A percentile compares a stretch with the other conserved stretches of the same genome.
Evolutionary conservation across 148 eudicot species (phyloP).

Genomic region (Vaccinium vitisidaea): DNA sequence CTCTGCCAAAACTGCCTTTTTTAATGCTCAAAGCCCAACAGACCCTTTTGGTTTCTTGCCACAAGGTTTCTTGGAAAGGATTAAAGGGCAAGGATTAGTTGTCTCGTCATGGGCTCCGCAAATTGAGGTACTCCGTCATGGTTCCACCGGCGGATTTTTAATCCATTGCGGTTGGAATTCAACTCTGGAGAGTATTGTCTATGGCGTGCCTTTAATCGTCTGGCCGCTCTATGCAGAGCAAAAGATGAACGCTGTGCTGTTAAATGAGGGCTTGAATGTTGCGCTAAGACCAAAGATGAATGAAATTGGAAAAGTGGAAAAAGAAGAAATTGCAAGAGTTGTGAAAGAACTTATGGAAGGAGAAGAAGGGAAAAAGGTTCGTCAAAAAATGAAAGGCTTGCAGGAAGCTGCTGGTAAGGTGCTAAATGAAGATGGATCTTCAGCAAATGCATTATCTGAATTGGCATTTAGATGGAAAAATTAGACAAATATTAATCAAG

Average conservation of each 20-base stretch:
- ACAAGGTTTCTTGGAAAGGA: conserved; percentile 33
- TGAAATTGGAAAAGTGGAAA: conserved; percentile 22
- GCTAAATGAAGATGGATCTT: no score
- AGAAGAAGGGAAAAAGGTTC: no score
- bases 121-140: conserved; percentile 29
- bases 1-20: conserved; percentile 20
- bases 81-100: conserved; percentile 25
- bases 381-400: no score
- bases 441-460: no score
- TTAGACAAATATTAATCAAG: no score
- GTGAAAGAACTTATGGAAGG: conserved; percentile 8
- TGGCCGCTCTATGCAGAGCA: conserved; percentile 40
- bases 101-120: conserved; percentile 36
- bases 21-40: neutral
- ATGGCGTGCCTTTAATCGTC: conserved; percentile 32
- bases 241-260: conserved; percentile 29
- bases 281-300: conserved; percentile 23
- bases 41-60: conserved; percentile 33
- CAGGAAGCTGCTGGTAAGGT: no score
- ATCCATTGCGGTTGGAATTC: conserved; percentile 43
- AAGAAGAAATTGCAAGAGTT: conserved; percentile 25
- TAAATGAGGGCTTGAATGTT: conserved; percentile 25
- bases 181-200: conserved; percentile 24
- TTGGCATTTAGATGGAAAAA: no score
- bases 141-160: conserved; percentile 26